A percentile compares a stretch with the other conserved stretches of the same genome.
phyloP scores from a whole-genome alignment of 164 flowering plant genomes.

The Vitis rupestris region DNA sequence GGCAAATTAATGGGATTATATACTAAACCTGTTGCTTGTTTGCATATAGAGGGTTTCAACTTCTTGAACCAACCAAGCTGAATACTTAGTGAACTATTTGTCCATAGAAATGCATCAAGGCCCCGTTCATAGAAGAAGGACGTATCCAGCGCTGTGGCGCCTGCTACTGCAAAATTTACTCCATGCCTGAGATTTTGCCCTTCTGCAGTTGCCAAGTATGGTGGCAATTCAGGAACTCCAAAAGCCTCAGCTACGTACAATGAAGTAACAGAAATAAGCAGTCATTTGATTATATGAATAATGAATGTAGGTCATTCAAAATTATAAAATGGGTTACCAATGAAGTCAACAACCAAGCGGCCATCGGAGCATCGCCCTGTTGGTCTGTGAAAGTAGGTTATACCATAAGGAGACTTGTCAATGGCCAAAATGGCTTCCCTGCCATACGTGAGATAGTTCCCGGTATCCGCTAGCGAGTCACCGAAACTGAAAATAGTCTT shows the following conservation, averaged over 20 bases:
- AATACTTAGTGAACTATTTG: background rate
- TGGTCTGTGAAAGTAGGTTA: background rate
- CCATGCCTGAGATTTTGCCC: background rate
- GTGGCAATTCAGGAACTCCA: background rate
- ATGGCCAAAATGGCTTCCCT: background rate
- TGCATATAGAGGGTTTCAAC: conserved; percentile 20
- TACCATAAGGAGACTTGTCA: background rate
- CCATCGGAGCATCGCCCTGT: conserved; percentile 1
- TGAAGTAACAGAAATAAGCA: too few species aligned
- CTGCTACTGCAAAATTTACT: conserved; percentile 10
- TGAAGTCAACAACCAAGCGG: background rate
- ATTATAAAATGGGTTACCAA: background rate
- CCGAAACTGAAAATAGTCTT: background rate
- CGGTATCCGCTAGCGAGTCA: background rate
- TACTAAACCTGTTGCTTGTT: too few species aligned
- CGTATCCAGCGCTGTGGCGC: conserved; percentile 10
- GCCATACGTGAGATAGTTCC: background rate
- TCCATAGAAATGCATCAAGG: background rate
- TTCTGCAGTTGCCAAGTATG: background rate
- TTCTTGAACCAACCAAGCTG: conserved; percentile 36
- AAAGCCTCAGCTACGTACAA: too few species aligned
- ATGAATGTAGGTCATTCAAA: too few species aligned
- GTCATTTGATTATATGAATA: too few species aligned
- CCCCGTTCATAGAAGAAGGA: background rate
- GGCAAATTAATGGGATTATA: too few species aligned